Percentiles rank a stretch among this genome's conserved stretches.
These are phyloP conservation scores for Xylariaceae sp. DNA, from an alignment of 2,329 filamentous ascomycete species.

Conservation along the genomic window DNA sequence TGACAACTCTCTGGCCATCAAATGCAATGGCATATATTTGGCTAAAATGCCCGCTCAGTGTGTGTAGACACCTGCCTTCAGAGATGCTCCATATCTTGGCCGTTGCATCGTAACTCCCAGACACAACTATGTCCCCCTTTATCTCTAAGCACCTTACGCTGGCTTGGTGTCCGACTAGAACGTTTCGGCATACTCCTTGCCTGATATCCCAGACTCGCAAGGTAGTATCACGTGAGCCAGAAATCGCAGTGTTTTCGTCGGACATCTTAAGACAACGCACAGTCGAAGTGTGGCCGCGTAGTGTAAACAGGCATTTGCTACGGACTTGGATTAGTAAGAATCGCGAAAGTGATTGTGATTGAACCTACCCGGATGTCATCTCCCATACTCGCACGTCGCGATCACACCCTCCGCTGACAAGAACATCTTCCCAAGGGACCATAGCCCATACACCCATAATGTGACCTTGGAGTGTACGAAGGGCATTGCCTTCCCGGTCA, in stretches of 20 bases:
- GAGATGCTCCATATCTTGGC: constrained; percentile 98
- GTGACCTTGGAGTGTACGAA: constrained; percentile 89
- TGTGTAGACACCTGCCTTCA: constrained; percentile 88
- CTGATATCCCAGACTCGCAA: constrained; percentile 93
- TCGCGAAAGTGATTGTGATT: not conserved
- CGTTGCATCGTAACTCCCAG: constrained; percentile 95
- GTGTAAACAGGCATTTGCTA: constrained; percentile 75
- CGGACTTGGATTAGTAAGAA: constrained; percentile 32
- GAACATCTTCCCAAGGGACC: constrained; percentile 94
- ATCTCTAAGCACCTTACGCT: constrained; percentile 95
- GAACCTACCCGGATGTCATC: constrained; percentile 79
- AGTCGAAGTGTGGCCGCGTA: constrained; percentile 94
- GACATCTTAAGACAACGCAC: constrained; percentile 98
- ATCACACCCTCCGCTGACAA: constrained; percentile 96
- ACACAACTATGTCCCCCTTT: constrained; percentile 95
- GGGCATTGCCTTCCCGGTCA: constrained; percentile 83
- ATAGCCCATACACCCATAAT: constrained; percentile 99
- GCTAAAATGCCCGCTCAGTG: constrained; percentile 91
- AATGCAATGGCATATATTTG: constrained; percentile 99
- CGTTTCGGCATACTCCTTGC: constrained; percentile 85
- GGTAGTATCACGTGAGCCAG: constrained; percentile 92
- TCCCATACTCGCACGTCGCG: constrained; percentile 97
- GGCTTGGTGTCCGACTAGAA: constrained; percentile 91
- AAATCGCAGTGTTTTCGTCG: constrained; percentile 90
- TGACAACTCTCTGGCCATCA: constrained; percentile 90